Evolutionary conservation across 768 basidiomycete genomes (phyloP).

Genomic region (Boletus edulis): DNA sequence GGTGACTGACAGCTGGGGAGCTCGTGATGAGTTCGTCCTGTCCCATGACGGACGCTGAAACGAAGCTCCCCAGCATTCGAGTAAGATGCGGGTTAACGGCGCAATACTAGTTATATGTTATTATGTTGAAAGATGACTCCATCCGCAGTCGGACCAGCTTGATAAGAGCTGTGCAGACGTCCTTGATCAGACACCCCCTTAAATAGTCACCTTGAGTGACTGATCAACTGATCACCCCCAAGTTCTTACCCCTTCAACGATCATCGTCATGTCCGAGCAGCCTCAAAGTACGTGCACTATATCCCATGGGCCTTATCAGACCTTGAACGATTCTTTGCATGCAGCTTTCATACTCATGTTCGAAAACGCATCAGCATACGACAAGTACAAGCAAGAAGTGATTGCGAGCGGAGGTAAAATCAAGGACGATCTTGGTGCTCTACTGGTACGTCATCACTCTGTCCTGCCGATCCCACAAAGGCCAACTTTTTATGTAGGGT

Average conservation of each 20-base stretch:
- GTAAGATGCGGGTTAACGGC: too few species aligned
- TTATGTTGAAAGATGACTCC: too few species aligned
- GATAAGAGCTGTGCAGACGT: neutral
- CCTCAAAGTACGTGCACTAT: constrained; percentile 9
- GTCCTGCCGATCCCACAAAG: neutral
- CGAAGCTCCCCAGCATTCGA: too few species aligned
- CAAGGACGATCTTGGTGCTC: constrained; percentile 5
- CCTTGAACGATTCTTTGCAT: neutral
- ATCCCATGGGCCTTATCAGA: too few species aligned
- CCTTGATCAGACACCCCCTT: neutral
- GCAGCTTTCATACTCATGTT: constrained; percentile 17
- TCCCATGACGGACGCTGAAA: too few species aligned
- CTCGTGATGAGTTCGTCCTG: too few species aligned
- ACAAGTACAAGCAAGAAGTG: constrained; percentile 10
- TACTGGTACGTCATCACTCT: constrained; percentile 1
- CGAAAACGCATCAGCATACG: neutral
- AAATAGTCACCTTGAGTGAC: neutral
- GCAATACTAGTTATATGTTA: too few species aligned
- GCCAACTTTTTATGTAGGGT: constrained; percentile 3
- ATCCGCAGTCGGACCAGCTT: too few species aligned
- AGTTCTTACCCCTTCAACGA: too few species aligned
- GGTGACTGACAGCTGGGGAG: too few species aligned
- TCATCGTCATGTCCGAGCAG: constrained; percentile 11
- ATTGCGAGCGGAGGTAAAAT: constrained; percentile 1
- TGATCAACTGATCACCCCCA: too few species aligned